Percentiles rank a stretch among this genome's conserved stretches.
Evolutionary conservation across 129 eudicot species (phyloP).

Genomic region (Flaveria brownii): DNA sequence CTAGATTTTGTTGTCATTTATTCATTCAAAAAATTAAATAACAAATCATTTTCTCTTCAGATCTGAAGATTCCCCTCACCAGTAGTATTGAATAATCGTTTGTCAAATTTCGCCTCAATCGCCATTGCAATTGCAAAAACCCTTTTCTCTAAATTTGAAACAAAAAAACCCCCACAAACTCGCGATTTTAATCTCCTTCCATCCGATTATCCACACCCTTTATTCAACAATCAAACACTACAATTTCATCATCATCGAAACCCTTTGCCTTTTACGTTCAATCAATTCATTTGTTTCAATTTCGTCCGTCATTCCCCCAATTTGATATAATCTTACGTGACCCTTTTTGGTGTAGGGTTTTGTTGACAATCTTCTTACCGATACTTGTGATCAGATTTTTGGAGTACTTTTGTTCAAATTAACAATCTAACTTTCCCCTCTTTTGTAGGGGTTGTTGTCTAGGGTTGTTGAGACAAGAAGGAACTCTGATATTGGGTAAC

Average conservation of each 20-base stretch:
- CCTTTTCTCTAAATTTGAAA: too few relatives aligned
- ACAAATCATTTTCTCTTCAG: too few relatives aligned
- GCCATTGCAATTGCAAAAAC: not conserved
- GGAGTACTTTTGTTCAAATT: not conserved
- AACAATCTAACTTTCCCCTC: not conserved
- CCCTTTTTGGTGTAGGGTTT: slow-evolving; percentile 31
- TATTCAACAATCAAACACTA: slow-evolving; percentile 23
- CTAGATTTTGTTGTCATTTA: too few relatives aligned
- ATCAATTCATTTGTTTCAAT: not conserved
- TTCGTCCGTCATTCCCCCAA: too few relatives aligned
- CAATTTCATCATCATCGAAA: slow-evolving; percentile 14
- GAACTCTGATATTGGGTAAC: slow-evolving; percentile 15
- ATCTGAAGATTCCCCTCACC: too few relatives aligned
- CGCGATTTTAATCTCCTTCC: too few relatives aligned
- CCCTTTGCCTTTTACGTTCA: slow-evolving; percentile 22
- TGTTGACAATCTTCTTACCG: slow-evolving; percentile 25
- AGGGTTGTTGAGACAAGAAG: slow-evolving; percentile 19
- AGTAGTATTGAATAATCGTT: too few relatives aligned
- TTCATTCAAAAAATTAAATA: too few relatives aligned
- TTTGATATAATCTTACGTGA: not conserved
- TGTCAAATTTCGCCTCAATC: too few relatives aligned
- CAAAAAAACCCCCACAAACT: too few relatives aligned
- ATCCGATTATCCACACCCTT: slow-evolving; percentile 35
- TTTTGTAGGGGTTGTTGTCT: slow-evolving; percentile 4
- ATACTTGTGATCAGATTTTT: slow-evolving; percentile 23